Base-by-base conservation (phyloP, 2,329 filamentous ascomycete genomes). In the Colletotrichum abscissum region DNA sequence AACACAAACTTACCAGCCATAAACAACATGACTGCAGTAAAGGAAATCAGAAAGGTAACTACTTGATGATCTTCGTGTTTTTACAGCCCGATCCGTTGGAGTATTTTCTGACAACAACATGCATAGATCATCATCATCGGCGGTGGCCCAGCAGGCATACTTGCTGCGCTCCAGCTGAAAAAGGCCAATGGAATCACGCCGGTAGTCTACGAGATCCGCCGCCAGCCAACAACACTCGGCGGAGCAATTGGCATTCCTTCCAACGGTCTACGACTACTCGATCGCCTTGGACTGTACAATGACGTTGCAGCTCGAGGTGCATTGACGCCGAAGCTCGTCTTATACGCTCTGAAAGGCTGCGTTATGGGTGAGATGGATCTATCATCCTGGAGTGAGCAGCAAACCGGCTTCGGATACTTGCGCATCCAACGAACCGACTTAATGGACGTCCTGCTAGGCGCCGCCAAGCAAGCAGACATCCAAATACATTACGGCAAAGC, bases 141-240 rank as follows among this genome's bases (percentile, higher is more conserved):
- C 9, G 59, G 58, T 30, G 70, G 86, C 63, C 86, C 82, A 35
- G 79, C 81, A 1, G 70, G 65, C 16, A 14, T 72, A 9, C 52
- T 63, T 2, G 58, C 70, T 33, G 70, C 70, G 4, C 70, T 72
- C 2, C 65, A 38, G 46, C 49, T 59, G 63, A 26, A 59, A 38
- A 54, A 66, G 42, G n/a, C 42, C 58, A 62, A 72, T 16, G 35
- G 46, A 0, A 55, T 69, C n/a, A 52, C 54, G 6, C 60, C 52
- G 22, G 46, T 63, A 33, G n/a, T 72, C 30, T 72, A 69, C 16
- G 69, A 72, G 22, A 69, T 72, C 54, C 69, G 69, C 11, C 65
- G 54, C 0, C 14, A 24, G 28, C 69, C 69, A 22, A 59, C 52
- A 12, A 64, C 59, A 3, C 26, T 72, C 1, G 69, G 69, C 5